Conservation (phyloP, 768 basidiomycete genomes). For the Ramaria rubella region DNA sequence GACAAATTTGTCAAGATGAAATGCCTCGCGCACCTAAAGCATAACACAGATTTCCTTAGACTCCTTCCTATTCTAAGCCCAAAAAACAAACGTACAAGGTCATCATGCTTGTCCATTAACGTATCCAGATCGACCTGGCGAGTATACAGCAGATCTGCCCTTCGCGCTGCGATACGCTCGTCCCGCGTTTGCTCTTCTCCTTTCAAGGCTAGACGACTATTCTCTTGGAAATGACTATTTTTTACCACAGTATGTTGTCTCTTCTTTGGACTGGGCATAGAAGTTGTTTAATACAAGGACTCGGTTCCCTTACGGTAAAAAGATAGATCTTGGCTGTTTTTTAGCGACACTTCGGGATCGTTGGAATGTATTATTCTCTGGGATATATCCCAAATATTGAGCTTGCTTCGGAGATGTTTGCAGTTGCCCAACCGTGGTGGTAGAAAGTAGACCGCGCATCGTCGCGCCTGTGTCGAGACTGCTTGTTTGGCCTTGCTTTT, state of each 20-base stretch:
- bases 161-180: constrained; percentile 2
- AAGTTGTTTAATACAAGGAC: not conserved
- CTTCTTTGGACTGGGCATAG: constrained; percentile 3
- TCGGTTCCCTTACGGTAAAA: constrained; percentile 2
- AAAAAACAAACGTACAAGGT: constrained; percentile 51
- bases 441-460: constrained; percentile 11
- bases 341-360: not conserved
- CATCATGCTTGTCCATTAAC: constrained; percentile 63
- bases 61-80: not conserved
- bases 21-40: constrained; percentile 71
- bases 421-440: constrained; percentile 6
- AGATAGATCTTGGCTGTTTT: constrained; percentile 1
- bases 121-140: constrained; percentile 54
- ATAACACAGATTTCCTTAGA: not conserved
- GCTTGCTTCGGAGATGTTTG: not conserved
- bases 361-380: not conserved
- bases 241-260: not conserved
- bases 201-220: not conserved
- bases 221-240: not conserved
- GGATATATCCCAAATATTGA: not conserved
- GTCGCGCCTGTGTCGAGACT: constrained; percentile 7
- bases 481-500: constrained; percentile 11
- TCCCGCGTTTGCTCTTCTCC: not conserved
- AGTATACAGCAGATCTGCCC: constrained; percentile 44
- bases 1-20: constrained; percentile 80